phyloP scores from a whole-genome alignment of 1,284 basidiomycete genomes.

The Salmacisia buchloeana region DNA sequence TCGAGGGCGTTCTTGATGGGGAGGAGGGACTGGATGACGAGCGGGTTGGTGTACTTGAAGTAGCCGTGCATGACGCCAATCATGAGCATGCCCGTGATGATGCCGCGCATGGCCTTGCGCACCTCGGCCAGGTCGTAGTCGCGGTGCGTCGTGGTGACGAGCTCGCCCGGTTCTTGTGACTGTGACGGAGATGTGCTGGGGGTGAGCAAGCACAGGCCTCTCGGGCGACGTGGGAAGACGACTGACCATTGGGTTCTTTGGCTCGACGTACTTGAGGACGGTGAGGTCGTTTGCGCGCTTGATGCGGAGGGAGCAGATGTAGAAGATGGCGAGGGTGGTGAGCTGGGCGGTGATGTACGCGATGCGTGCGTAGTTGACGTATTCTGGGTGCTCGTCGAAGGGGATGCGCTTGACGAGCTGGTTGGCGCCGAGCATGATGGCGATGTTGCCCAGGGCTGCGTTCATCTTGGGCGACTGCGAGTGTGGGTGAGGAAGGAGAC shows the following conservation, averaged over 20 bases:
- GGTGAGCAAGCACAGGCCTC: background rate
- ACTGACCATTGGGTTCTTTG: constrained; percentile 41
- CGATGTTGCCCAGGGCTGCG: constrained; percentile 14
- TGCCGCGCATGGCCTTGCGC: constrained; percentile 69
- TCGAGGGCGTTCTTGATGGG: constrained; percentile 49
- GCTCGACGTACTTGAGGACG: constrained; percentile 77
- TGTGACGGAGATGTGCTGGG: background rate
- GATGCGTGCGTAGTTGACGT: constrained; percentile 74
- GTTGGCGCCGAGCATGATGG: constrained; percentile 46
- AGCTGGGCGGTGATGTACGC: constrained; percentile 74
- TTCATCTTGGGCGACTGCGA: constrained; percentile 1
- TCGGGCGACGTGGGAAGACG: background rate
- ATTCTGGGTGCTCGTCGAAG: constrained; percentile 74
- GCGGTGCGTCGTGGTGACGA: constrained; percentile 83
- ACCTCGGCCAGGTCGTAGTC: constrained; percentile 88
- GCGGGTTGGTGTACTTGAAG: constrained; percentile 49
- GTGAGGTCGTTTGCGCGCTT: constrained; percentile 92
- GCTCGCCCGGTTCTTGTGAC: constrained; percentile 66
- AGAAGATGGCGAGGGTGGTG: constrained; percentile 67
- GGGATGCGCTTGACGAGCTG: constrained; percentile 79
- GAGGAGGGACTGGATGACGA: constrained; percentile 49
- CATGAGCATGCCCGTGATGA: constrained; percentile 51
- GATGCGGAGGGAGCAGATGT: constrained; percentile 63
- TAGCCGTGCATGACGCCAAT: constrained; percentile 50
- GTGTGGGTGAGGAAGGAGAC: background rate